Evolutionary conservation across 805 yeast genomes (phyloP).

Genomic region (Gaillardinia entomophila): DNA sequence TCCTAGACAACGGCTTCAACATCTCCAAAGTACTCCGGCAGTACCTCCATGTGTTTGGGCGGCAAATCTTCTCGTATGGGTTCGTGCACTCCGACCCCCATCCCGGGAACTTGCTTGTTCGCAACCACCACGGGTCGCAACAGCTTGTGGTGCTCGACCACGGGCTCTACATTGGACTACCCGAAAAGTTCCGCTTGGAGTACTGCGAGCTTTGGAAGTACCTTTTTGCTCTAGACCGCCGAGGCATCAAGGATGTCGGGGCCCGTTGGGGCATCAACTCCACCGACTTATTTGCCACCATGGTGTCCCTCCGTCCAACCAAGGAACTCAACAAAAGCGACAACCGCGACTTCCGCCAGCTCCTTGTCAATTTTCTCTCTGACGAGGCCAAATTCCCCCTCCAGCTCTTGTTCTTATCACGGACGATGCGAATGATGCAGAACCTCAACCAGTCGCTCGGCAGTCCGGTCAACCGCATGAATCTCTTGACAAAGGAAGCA

Average conservation of each 20-base stretch:
- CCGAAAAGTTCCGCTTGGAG: conserved; percentile 45
- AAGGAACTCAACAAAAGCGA: conserved; percentile 18
- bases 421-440: conserved; percentile 73
- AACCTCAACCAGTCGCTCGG: conserved; percentile 60
- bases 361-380: conserved; percentile 49
- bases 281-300: conserved; percentile 54
- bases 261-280: conserved; percentile 65
- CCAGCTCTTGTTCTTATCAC: conserved; percentile 56
- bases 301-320: conserved; percentile 45
- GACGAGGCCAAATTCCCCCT: conserved; percentile 65
- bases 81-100: conserved; percentile 73
- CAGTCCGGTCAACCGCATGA: conserved; percentile 70
- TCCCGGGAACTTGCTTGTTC: conserved; percentile 68
- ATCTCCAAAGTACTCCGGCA: conserved; percentile 40
- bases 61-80: conserved; percentile 63
- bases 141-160: conserved; percentile 70
- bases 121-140: conserved; percentile 37
- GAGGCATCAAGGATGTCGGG: conserved; percentile 45
- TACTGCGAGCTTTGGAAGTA: conserved; percentile 62
- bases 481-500: conserved; percentile 57
- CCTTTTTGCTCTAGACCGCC: conserved; percentile 47
- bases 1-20: conserved; percentile 36
- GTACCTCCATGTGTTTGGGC: conserved; percentile 46
- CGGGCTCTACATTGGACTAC: conserved; percentile 59
- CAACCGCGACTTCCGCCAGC: conserved; percentile 27